Base-by-base conservation (phyloP, 108 stramenopile species). In the Skeletonema costatum region DNA sequence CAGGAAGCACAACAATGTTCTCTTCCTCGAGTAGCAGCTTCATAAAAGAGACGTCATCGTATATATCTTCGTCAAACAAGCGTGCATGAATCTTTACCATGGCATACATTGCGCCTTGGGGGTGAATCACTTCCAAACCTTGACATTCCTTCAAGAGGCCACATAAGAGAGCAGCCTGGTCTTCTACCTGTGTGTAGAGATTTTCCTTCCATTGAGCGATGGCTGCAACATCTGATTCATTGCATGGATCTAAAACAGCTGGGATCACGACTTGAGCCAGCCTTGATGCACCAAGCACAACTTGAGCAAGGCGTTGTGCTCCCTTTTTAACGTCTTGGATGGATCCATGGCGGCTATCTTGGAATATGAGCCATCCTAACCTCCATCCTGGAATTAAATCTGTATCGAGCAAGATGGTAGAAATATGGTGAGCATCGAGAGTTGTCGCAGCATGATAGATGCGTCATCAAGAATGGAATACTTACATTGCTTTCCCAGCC, bases 311-410 rank as follows among this genome's bases (percentile, higher is more conserved):
- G 0, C 87, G 86, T 46, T 80, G 76, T 8, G 94, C 90, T 21
- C 95, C 96, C 9, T 69, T 77, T 60, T 93, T 80, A 2, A 97
- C 85, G 16, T 92, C 82, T 63, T 78, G 68, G 19, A 97, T 75
- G 2, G 90, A 86, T 12, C 83, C 86, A 63, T 81, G 66, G 9
- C 60, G 39, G 62, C 84, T 86, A 74, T 94, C 97, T 46, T 93
- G 91, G 67, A 96, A 92, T 32, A 87, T 70, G 58, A 93, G 59
- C 94, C 95, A 96, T 16, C 97, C 95, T 51, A 95, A 72, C 67
- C 95, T 85, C 95, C 95, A 97, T 13, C 98, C 98, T 11, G 98
- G 96, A 3, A 98, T 85, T 62, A 97, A 75, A 74, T 92, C 82
- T 83, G n/a, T n/a, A 1, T 19, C 32, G 32, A 29, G 32, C 32